Base-by-base conservation (phyloP, 805 yeast species). In the Tetrapisispora phaffii region DNA sequence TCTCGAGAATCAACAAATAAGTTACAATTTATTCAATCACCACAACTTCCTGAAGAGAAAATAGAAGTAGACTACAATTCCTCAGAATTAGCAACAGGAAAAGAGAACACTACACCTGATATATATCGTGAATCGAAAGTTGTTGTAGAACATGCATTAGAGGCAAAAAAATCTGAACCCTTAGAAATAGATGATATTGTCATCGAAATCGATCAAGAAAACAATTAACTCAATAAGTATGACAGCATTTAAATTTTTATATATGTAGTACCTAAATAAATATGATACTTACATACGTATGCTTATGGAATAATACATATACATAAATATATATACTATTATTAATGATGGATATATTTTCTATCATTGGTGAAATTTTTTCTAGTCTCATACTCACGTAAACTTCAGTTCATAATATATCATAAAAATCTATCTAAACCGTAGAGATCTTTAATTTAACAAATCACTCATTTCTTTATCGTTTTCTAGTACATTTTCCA, bases 401-500 rank as follows among this genome's bases (percentile, higher is more conserved):
- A 17, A 34, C 9, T 34, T 16, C 37, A 20, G 24, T 10, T 34
- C 37, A 20, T 34, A 34, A 34, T 19, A 17, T 23, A 10, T 24
- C 39, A 36, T 36, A 5, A 36, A 36, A 8, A 4, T 26, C 24
- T 17, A 38, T 38, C 39, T 15, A 35, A 8, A 16, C 24, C 15
- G n/a, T 37, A n/a, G 22, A 7, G 6, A 7, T 2, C 2, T 17
- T 41, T 34, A 34, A 22, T 34, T 34, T 26, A 41, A 34, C 17
- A 43, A 33, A 15, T 22, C 19, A 4, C 38, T 24, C 10, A 43
- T 23, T 15, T 36, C 35, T 7, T 36, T 34, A 41, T 57, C 59
- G 7, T 38, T 44, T 19, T 47, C 44, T 22, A 58, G 29, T 12
- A 44, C 39, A 34, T 49, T 47, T 45, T 67, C 76, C 60, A 86